Conservation (phyloP, 441 rosid genomes). For the Pelargonium myrrhifolium region DNA sequence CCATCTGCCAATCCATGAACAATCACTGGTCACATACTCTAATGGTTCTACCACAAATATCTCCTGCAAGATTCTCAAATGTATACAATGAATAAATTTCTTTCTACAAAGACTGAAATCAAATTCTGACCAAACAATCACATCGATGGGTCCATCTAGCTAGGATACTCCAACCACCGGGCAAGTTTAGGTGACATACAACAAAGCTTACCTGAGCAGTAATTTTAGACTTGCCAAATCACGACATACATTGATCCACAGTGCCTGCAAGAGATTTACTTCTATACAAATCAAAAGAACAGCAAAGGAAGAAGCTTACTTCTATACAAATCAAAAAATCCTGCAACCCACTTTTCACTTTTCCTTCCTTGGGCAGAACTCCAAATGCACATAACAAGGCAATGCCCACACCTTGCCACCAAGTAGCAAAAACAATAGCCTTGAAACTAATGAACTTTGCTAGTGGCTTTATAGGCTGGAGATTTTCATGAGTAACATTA, state of each 20-base stretch:
- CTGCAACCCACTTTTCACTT: conserved; percentile 51
- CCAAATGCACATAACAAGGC: conserved; percentile 48
- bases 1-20: conserved; percentile 46
- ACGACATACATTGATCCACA: too few species aligned
- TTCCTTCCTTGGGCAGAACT: conserved; percentile 55
- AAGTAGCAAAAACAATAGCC: conserved; percentile 83
- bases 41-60: not conserved
- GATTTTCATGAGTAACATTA: conserved; percentile 60
- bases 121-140: too few species aligned
- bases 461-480: conserved; percentile 62
- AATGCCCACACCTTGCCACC: conserved; percentile 94
- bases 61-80: not conserved
- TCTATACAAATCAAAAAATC: conserved; percentile 84
- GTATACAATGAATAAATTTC: not conserved
- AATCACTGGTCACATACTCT: not conserved
- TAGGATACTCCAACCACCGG: too few species aligned
- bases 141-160: too few species aligned
- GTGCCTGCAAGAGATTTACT: too few species aligned
- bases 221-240: too few species aligned
- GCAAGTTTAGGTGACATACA: too few species aligned
- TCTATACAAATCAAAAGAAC: too few species aligned
- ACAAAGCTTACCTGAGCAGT: too few species aligned
- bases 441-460: conserved; percentile 92
- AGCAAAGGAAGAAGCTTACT: conserved; percentile 32
- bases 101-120: too few species aligned